Percentiles rank a stretch among this genome's conserved stretches.
Conservation (phyloP, 1,284 basidiomycete genomes). For the Microbotryomycetes sp. region DNA sequence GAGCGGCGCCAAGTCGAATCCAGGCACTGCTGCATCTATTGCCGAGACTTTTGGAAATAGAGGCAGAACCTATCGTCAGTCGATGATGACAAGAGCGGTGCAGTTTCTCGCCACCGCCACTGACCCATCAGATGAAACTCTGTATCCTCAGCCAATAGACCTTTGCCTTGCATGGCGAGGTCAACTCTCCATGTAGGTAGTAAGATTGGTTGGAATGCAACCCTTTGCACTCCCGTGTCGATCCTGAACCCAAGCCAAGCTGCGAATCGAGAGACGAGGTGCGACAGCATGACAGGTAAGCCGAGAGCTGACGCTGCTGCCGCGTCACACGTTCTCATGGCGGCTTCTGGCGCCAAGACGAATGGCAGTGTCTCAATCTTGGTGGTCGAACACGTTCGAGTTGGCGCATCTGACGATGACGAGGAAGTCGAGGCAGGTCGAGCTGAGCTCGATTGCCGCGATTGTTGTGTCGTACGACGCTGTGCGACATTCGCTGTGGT, state of each 20-base stretch:
- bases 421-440: no score
- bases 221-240: slow-evolving; percentile 7
- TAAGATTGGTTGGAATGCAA: slow-evolving; percentile 15
- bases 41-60: slow-evolving; percentile 9
- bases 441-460: no score
- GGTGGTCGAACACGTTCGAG: no score
- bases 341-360: slow-evolving; percentile 3
- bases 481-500: no score
- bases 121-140: not conserved
- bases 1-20: slow-evolving; percentile 23
- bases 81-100: not conserved
- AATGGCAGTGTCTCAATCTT: slow-evolving; percentile 12
- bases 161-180: slow-evolving; percentile 13
- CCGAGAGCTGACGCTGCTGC: slow-evolving; percentile 19
- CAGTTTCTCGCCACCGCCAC: no score
- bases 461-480: no score
- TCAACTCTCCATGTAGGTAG: slow-evolving; percentile 28
- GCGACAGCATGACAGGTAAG: slow-evolving; percentile 9
- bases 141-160: slow-evolving; percentile 3
- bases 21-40: slow-evolving; percentile 14
- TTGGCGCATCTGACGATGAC: no score
- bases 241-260: slow-evolving; percentile 11
- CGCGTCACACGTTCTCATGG: not conserved
- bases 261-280: slow-evolving; percentile 8
- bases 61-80: not conserved